These are phyloP conservation scores for Scenedesmus sp. DNA, from an alignment of 163 green algal genomes.

Conservation along the genomic window DNA sequence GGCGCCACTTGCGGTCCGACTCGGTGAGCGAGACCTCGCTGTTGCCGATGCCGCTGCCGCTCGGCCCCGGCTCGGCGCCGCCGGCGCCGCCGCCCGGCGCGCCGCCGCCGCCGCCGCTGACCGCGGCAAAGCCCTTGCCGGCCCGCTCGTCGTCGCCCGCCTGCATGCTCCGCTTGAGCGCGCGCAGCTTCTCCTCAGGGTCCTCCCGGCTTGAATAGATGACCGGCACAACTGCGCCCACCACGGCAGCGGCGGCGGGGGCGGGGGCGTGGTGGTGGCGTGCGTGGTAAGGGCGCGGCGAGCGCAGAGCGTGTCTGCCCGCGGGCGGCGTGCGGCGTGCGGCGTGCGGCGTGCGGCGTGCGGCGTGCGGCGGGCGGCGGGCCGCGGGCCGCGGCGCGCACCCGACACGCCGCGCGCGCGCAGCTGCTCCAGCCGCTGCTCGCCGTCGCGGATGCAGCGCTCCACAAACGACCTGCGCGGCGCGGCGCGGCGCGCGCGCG, in stretches of 20 bases:
- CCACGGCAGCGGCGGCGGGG: too few species aligned
- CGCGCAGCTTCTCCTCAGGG: constrained; percentile 65
- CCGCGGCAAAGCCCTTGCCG: constrained; percentile 58
- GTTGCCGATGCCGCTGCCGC: constrained; percentile 33
- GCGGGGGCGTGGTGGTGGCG: too few species aligned
- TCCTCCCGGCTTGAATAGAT: constrained; percentile 59
- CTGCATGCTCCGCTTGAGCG: constrained; percentile 53
- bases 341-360: too few species aligned
- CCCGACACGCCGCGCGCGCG: constrained; percentile 72
- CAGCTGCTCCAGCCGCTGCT: constrained; percentile 63
- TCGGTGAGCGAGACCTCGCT: constrained; percentile 47
- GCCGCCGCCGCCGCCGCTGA: constrained; percentile 10
- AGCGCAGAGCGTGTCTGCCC: too few species aligned
- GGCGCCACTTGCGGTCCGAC: constrained; percentile 63
- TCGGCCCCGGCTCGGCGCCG: constrained; percentile 6
- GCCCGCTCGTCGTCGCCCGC: not conserved
- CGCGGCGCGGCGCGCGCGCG: too few species aligned
- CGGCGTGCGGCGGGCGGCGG: too few species aligned
- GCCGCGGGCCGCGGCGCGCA: too few species aligned
- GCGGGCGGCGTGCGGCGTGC: too few species aligned
- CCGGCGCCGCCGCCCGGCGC: not conserved
- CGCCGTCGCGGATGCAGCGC: constrained; percentile 64
- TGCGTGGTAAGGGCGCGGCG: too few species aligned
- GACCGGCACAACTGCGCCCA: constrained; percentile 69
- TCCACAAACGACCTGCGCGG: constrained; percentile 70